Evolutionary conservation across 1,284 basidiomycete genomes (phyloP), one percentile per base, ranked within the genome.

Genomic region (Cryptococcus hybrid): DNA sequence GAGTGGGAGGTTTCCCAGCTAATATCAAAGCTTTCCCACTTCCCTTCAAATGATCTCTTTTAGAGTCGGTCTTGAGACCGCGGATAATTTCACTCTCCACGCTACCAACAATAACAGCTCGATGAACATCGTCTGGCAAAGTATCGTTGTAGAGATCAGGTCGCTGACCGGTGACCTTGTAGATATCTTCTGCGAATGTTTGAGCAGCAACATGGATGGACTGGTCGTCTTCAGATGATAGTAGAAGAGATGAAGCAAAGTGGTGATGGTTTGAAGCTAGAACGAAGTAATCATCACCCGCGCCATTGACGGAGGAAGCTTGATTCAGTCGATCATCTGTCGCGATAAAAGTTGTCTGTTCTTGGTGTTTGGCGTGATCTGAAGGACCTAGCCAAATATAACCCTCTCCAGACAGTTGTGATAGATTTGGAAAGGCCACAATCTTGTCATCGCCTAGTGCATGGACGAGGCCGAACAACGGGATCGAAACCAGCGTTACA

Each of bases 61-160:
- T 51, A n/a, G n/a, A 38, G 11, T 53, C 39, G 7, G 56, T 62
- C 2, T 57, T 40, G 24, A 62, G 38, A 0, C 55, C 55, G n/a
- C 60, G 55, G 39, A 69, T 56, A 3, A 82, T 77, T 1, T 83
- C 81, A 0, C 85, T 86, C 54, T 83, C 81, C 18, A 84, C 84
- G n/a, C 86, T 79, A 2, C 86, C 87, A 7, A 86, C 86, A 39
- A 88, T 77, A 57, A 88, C 83, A 60, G 88, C 83, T 3, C 77
- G 51, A 3, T 58, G 45, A 35, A 53, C 55, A 8, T 57, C 56
- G 12, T 52, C 42, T 3, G 69, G 64, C 7, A 74, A 49, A 2
- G 67, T 64, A 56, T 69, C 67, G 45, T 70, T 70, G 59, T 67
- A 68, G 3, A 71, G 39, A 3, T 74, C 59, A 1, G 84, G 84